These are phyloP conservation scores for Beauveria rudraprayagi DNA, from an alignment of 2,329 filamentous ascomycete genomes.

Conservation along the genomic window DNA sequence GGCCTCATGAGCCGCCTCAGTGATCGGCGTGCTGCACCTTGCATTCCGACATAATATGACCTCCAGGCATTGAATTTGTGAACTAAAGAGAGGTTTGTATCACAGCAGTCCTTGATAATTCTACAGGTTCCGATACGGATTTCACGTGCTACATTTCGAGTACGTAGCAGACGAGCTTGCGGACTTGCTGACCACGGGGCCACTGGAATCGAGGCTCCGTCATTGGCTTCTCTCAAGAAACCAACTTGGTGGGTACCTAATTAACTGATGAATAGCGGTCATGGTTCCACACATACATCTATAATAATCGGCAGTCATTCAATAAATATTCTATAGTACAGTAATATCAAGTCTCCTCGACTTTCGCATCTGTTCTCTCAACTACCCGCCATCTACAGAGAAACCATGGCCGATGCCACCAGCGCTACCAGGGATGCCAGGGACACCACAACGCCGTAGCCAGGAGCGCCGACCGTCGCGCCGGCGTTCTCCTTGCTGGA, in stretches of 20 bases:
- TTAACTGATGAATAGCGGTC: not conserved
- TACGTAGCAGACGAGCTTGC: not conserved
- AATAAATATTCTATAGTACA: not conserved
- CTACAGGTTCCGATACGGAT: not conserved
- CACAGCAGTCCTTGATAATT: not conserved
- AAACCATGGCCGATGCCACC: conserved; percentile 44
- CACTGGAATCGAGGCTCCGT: not conserved
- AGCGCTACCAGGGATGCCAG: conserved; percentile 17
- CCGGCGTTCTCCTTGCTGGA: conserved; percentile 14
- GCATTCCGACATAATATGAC: not conserved
- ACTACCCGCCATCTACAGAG: conserved; percentile 33
- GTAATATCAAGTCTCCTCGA: not conserved
- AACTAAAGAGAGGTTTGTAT: not conserved
- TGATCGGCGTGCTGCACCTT: not conserved
- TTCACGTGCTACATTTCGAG: not conserved
- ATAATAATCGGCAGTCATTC: not conserved
- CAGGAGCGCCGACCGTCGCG: conserved; percentile 29
- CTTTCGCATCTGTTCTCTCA: not conserved
- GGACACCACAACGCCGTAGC: conserved; percentile 33
- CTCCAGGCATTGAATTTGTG: not conserved
- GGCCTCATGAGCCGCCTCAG: not conserved
- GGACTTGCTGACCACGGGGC: not conserved
- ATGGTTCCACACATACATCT: not conserved
- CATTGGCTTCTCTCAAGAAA: not conserved
- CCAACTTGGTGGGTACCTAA: not conserved